Conservation (phyloP, 805 yeast genomes). For the Ogataea wickerhamii region DNA sequence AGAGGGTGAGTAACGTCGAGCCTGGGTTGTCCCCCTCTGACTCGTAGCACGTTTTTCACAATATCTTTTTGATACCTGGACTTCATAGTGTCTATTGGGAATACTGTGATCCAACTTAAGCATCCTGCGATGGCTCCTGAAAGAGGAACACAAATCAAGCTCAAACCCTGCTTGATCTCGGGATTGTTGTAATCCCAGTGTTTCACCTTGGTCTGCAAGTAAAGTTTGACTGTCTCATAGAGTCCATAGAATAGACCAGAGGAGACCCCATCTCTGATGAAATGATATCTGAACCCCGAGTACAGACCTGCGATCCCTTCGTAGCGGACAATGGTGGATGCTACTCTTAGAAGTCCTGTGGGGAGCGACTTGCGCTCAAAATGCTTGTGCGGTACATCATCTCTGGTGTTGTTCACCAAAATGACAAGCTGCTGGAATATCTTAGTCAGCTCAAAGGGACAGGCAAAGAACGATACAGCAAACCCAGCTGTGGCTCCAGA, state of each 20-base stretch:
- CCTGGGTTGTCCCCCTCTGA: slow-evolving; percentile 43
- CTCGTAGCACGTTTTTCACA: slow-evolving; percentile 60
- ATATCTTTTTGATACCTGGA: slow-evolving; percentile 72
- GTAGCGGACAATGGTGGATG: slow-evolving; percentile 48
- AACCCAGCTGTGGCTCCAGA: slow-evolving; percentile 71
- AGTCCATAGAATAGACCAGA: slow-evolving; percentile 71
- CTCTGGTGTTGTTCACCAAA: slow-evolving; percentile 36
- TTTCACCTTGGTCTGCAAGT: slow-evolving; percentile 35
- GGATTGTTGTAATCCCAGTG: slow-evolving; percentile 5
- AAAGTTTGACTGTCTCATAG: slow-evolving; percentile 65
- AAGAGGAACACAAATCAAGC: slow-evolving; percentile 48
- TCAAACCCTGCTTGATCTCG: slow-evolving; percentile 24
- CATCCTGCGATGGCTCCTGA: slow-evolving; percentile 84
- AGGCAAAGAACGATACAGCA: slow-evolving; percentile 58
- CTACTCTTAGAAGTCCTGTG: slow-evolving; percentile 37
- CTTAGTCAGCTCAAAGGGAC: slow-evolving; percentile 85
- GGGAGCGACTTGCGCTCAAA: slow-evolving; percentile 28
- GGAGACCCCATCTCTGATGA: slow-evolving; percentile 65
- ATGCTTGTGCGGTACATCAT: slow-evolving; percentile 7
- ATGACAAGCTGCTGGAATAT: slow-evolving; percentile 71
- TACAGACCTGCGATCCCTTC: slow-evolving; percentile 66
- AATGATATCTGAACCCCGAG: slow-evolving; percentile 68
- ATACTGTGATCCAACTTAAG: slow-evolving; percentile 68
- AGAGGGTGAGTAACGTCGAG: slow-evolving; percentile 33
- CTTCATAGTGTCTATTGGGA: slow-evolving; percentile 80